phyloP scores from a whole-genome alignment of 75 land plant genomes.

The Cryptomeria japonica region DNA sequence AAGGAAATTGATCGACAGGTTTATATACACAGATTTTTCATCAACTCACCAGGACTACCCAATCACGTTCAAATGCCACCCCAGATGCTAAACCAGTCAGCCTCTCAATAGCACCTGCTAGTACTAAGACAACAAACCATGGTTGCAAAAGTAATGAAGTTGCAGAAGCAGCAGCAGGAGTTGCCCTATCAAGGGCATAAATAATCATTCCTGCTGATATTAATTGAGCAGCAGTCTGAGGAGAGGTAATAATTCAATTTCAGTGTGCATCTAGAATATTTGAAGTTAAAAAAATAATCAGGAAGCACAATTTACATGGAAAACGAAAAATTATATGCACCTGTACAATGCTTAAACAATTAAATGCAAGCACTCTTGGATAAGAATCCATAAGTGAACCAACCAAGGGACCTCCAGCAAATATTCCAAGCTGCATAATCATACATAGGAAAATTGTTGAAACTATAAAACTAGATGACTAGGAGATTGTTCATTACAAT shows the following conservation, averaged over 20 bases:
- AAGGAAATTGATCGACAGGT: background rate
- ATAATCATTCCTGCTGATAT: conserved; percentile 79
- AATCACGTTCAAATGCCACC: conserved; percentile 95
- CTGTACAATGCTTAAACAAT: conserved; percentile 71
- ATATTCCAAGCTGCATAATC: conserved; percentile 71
- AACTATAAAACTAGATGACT: background rate
- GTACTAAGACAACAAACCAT: conserved; percentile 84
- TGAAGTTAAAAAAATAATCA: background rate
- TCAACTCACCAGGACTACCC: conserved; percentile 96
- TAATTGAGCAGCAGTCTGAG: conserved; percentile 88
- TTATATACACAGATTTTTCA: conserved; percentile 15
- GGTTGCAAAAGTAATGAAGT: conserved; percentile 75
- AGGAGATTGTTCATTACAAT: background rate
- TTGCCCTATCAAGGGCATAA: conserved; percentile 48
- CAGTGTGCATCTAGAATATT: background rate
- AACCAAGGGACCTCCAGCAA: conserved; percentile 86
- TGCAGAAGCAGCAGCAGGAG: conserved; percentile 27
- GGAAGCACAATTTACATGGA: conserved; percentile 5
- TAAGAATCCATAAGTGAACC: conserved; percentile 89
- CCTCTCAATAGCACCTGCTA: conserved; percentile 82
- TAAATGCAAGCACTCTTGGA: conserved; percentile 78
- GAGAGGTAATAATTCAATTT: conserved; percentile 15
- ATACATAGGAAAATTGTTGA: background rate
- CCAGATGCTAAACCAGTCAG: conserved; percentile 85
- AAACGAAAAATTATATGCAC: conserved; percentile 24